These are phyloP conservation scores for Lipomyces japonicus DNA, from an alignment of 805 yeast species.

Conservation along the genomic window DNA sequence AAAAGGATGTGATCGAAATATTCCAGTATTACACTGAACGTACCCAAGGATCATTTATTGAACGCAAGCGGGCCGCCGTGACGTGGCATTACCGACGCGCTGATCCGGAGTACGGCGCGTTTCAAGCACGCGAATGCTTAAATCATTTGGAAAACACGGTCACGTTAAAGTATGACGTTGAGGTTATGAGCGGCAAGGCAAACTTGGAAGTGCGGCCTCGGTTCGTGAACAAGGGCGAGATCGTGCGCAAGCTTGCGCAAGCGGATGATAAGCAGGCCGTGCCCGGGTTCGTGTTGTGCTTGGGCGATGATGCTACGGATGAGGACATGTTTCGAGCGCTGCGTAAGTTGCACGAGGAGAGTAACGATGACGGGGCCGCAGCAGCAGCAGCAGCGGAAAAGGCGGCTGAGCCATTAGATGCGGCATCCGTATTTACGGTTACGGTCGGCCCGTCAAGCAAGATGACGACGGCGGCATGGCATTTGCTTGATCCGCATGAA, in stretches of 20 bases:
- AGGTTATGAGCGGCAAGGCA: conserved; percentile 96
- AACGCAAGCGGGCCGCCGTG: conserved; percentile 84
- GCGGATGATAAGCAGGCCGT: conserved; percentile 36
- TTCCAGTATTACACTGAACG: conserved; percentile 73
- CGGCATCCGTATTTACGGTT: conserved; percentile 66
- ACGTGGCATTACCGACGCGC: conserved; percentile 98
- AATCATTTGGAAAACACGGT: conserved; percentile 59
- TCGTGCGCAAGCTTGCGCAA: conserved; percentile 71
- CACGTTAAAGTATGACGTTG: conserved; percentile 69
- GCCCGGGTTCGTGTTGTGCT: conserved; percentile 82
- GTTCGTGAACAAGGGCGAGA: conserved; percentile 94
- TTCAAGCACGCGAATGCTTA: conserved; percentile 73
- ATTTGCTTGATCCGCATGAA: conserved; percentile 75
- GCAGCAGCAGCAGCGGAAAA: conserved; percentile 4
- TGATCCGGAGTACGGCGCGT: conserved; percentile 89
- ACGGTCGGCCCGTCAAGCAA: conserved; percentile 92
- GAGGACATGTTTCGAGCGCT: conserved; percentile 93
- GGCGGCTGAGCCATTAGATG: neutral
- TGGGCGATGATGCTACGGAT: conserved; percentile 96
- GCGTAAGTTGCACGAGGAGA: conserved; percentile 53
- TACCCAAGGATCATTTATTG: conserved; percentile 87
- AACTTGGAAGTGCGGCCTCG: conserved; percentile 96
- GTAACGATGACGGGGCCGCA: conserved; percentile 22
- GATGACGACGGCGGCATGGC: conserved; percentile 78
- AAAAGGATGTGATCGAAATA: conserved; percentile 67